Percentiles rank a stretch among this genome's conserved stretches.
These are phyloP conservation scores for Keithomyces neogunnii DNA, from an alignment of 2,329 filamentous ascomycete genomes.

Conservation along the genomic window DNA sequence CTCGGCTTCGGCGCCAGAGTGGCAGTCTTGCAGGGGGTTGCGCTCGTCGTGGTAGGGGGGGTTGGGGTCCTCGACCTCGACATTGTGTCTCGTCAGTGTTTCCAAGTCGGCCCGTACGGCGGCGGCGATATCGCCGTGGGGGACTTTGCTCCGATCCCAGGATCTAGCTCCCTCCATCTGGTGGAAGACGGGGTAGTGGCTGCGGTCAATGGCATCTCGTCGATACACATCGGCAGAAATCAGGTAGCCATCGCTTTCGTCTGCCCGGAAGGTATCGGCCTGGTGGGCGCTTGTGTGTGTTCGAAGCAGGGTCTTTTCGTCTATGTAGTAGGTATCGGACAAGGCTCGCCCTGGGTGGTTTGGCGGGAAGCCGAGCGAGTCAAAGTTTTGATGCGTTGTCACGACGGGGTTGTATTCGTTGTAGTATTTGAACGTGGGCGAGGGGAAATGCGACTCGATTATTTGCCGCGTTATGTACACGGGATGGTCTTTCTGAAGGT, in stretches of 20 bases:
- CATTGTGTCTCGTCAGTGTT: constrained; percentile 60
- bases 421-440: constrained; percentile 64
- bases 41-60: constrained; percentile 66
- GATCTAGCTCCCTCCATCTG: constrained; percentile 95
- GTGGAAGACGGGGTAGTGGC: constrained; percentile 95
- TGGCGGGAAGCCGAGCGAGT: constrained; percentile 83
- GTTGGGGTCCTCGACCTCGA: constrained; percentile 77
- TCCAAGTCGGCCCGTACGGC: constrained; percentile 64
- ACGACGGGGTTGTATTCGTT: constrained; percentile 78
- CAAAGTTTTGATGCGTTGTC: constrained; percentile 81
- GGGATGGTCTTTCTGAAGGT: constrained; percentile 85
- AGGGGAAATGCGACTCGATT: constrained; percentile 81
- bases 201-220: constrained; percentile 87
- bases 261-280: constrained; percentile 66
- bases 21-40: constrained; percentile 70
- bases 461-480: constrained; percentile 84
- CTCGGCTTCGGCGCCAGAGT: constrained; percentile 69
- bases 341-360: constrained; percentile 82
- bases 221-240: constrained; percentile 94
- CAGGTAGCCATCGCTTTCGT: constrained; percentile 71
- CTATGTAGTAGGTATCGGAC: constrained; percentile 95
- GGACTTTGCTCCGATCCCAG: constrained; percentile 65
- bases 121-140: constrained; percentile 49
- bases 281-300: constrained; percentile 96
- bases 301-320: constrained; percentile 70